phyloP scores from a whole-genome alignment of 768 basidiomycete genomes.

The Termitomyces heimii region DNA sequence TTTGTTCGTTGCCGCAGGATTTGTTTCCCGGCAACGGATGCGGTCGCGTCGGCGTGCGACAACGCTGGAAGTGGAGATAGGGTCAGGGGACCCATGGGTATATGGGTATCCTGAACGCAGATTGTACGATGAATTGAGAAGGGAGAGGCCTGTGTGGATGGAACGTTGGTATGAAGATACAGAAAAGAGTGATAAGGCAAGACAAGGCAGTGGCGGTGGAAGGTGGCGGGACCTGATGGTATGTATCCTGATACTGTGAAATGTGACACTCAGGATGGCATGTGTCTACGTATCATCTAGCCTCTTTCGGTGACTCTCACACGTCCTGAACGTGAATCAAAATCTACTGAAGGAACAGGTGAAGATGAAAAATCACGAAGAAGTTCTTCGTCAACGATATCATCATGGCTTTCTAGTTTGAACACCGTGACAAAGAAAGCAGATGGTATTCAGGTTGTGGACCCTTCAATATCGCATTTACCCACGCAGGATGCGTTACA shows the following conservation, averaged over 20 bases:
- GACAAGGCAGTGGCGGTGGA: neutral
- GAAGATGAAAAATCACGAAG: neutral
- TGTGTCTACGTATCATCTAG: conserved; percentile 3
- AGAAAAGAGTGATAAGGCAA: neutral
- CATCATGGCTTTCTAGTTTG: conserved; percentile 7
- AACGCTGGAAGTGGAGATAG: neutral
- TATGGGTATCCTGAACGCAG: conserved; percentile 4
- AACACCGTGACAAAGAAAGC: neutral
- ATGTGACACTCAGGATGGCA: neutral
- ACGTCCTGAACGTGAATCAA: neutral
- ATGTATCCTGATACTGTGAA: neutral
- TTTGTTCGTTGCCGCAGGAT: conserved; percentile 45
- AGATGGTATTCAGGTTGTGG: neutral
- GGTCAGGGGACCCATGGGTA: conserved; percentile 16
- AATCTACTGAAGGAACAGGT: neutral
- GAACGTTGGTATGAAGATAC: conserved; percentile 11
- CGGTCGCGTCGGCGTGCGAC: conserved; percentile 20
- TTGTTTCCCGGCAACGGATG: conserved; percentile 38
- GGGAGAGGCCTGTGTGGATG: conserved; percentile 9
- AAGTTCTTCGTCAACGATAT: conserved; percentile 4
- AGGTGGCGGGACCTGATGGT: conserved; percentile 12
- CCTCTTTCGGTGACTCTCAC: conserved; percentile 8
- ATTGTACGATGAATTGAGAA: neutral
- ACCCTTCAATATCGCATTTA: neutral
- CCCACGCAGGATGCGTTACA: conserved; percentile 10